Conservation (phyloP, 768 basidiomycete species). For the Phaeotremella fagi region DNA sequence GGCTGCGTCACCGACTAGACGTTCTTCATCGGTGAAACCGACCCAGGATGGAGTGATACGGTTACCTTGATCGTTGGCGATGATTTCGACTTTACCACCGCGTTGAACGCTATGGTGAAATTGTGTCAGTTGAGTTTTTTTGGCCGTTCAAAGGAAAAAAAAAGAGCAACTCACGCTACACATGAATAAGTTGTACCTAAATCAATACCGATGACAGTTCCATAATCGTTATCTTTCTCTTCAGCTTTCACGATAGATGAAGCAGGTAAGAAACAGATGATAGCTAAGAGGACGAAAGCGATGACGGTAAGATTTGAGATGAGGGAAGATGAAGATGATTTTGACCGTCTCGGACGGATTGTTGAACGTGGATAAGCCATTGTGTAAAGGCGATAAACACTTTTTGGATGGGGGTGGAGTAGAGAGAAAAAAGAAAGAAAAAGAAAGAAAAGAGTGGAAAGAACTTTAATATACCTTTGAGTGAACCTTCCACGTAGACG, state of each 20-base stretch:
- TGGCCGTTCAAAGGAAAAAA: not conserved
- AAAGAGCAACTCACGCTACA: slow-evolving; percentile 66
- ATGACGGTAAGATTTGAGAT: slow-evolving; percentile 50
- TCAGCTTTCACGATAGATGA: slow-evolving; percentile 62
- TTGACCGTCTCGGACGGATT: slow-evolving; percentile 21
- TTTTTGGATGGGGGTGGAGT: not conserved
- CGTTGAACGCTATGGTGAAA: slow-evolving; percentile 63
- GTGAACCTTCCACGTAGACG: too few species aligned
- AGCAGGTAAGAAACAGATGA: slow-evolving; percentile 67
- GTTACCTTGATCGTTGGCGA: slow-evolving; percentile 83
- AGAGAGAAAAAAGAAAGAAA: slow-evolving; percentile 1
- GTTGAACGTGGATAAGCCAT: slow-evolving; percentile 32
- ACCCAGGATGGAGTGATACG: slow-evolving; percentile 89
- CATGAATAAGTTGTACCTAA: slow-evolving; percentile 95
- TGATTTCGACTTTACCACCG: slow-evolving; percentile 80
- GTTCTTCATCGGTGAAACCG: slow-evolving; percentile 71
- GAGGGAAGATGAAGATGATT: slow-evolving; percentile 21
- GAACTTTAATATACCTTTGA: not conserved
- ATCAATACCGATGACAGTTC: slow-evolving; percentile 82
- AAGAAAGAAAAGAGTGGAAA: not conserved
- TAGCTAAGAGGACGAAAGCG: slow-evolving; percentile 58
- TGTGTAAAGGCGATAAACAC: not conserved
- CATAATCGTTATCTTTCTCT: slow-evolving; percentile 66
- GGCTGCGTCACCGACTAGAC: slow-evolving; percentile 85
- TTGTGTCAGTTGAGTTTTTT: slow-evolving; percentile 3